Conservation (phyloP, 371 early-diverging fungal genomes). For the Mucor indicus region DNA sequence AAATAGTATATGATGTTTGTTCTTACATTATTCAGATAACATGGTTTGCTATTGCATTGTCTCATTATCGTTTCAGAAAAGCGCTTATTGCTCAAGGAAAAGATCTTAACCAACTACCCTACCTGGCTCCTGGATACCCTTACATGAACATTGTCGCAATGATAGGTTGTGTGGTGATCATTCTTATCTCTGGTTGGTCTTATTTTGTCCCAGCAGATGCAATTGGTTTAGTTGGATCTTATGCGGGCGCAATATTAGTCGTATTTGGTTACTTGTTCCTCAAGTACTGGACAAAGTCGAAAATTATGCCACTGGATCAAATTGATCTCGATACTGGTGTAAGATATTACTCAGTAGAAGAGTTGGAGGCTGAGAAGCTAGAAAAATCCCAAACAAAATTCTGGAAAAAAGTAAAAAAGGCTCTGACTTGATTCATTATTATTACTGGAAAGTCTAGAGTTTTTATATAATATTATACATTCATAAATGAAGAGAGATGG, state of each 20-base stretch:
- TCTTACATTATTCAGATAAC: conserved; percentile 31
- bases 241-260: conserved; percentile 21
- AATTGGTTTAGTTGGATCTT: conserved; percentile 26
- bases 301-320: conserved; percentile 28
- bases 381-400: too few species aligned
- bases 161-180: conserved; percentile 34
- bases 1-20: too few species aligned
- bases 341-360: conserved; percentile 11
- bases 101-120: conserved; percentile 62
- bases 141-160: conserved; percentile 58
- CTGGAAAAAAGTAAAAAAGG: too few species aligned
- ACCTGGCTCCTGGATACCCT: conserved; percentile 66
- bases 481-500: too few species aligned
- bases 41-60: conserved; percentile 71
- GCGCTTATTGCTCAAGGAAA: conserved; percentile 72
- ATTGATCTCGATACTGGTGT: conserved; percentile 38
- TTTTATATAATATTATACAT: too few species aligned
- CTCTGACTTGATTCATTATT: too few species aligned
- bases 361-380: conserved; percentile 10
- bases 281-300: conserved; percentile 31
- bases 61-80: conserved; percentile 80
- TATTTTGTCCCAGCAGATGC: conserved; percentile 31
- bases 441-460: too few species aligned
- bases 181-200: conserved; percentile 28
- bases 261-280: conserved; percentile 14